Percentiles rank a stretch among this genome's conserved stretches.
Conservation (phyloP, 2,329 filamentous ascomycete genomes). For the Myriosclerotinia duriaeana region DNA sequence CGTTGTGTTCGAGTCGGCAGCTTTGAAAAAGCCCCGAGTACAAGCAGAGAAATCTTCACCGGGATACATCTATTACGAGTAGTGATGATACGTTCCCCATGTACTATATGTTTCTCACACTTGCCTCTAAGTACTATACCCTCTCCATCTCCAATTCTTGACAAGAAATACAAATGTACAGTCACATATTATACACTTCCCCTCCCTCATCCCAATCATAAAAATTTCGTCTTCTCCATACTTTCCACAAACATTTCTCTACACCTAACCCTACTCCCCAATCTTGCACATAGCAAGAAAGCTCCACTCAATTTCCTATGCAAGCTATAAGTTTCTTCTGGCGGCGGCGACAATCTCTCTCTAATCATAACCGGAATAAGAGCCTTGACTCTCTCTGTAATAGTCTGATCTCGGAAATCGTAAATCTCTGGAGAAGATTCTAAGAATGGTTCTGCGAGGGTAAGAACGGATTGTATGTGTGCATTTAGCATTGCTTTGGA, state of each 20-base stretch:
- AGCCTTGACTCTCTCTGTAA: constrained; percentile 85
- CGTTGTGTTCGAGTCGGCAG: too few relatives aligned
- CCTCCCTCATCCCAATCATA: constrained; percentile 6
- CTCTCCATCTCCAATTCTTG: neutral
- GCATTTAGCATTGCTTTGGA: constrained; percentile 83
- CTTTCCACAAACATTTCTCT: constrained; percentile 69
- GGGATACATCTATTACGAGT: neutral
- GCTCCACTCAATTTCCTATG: constrained; percentile 95
- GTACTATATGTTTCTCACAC: neutral
- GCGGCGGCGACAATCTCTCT: constrained; percentile 84
- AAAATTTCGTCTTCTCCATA: constrained; percentile 37
- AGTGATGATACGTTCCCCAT: neutral
- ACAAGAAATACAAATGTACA: neutral
- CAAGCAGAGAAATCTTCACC: neutral
- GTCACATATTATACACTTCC: neutral
- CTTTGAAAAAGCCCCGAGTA: too few relatives aligned
- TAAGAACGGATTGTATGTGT: constrained; percentile 83
- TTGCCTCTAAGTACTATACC: neutral
- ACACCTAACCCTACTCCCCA: constrained; percentile 81
- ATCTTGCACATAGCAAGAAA: constrained; percentile 82
- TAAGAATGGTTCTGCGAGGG: constrained; percentile 88
- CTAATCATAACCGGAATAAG: constrained; percentile 92
- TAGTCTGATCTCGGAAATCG: constrained; percentile 91
- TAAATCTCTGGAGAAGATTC: constrained; percentile 76
- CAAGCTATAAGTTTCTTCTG: constrained; percentile 94